Percentiles rank a stretch among this genome's conserved stretches.
phyloP scores from a whole-genome alignment of 805 yeast species.

The Citeromyces nyonsensis region DNA sequence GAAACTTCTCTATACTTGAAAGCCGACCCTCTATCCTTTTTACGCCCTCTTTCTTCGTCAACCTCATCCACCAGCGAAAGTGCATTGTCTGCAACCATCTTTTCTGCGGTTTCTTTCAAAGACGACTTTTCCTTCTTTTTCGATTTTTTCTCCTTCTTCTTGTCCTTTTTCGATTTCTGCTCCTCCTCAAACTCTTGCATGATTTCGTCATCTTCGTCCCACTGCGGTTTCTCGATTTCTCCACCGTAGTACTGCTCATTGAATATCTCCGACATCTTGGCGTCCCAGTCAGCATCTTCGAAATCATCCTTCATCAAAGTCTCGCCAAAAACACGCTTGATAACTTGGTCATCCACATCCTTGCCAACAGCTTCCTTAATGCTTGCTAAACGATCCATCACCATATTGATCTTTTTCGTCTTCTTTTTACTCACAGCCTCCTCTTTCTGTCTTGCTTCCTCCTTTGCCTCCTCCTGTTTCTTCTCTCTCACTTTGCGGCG shows the following conservation, averaged over 20 bases:
- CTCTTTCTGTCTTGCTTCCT: conserved; percentile 38
- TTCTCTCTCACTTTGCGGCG: conserved; percentile 76
- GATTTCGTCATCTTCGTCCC: conserved; percentile 46
- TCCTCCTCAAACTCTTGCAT: conserved; percentile 27
- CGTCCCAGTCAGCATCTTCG: conserved; percentile 85
- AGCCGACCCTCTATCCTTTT: conserved; percentile 27
- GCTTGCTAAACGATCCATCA: conserved; percentile 53
- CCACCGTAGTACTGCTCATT: conserved; percentile 70
- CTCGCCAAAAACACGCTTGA: conserved; percentile 55
- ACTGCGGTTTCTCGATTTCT: conserved; percentile 37
- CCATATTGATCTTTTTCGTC: conserved; percentile 59
- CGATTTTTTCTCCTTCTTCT: conserved; percentile 25
- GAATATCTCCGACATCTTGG: conserved; percentile 69
- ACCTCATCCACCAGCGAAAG: conserved; percentile 53
- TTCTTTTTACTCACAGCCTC: conserved; percentile 56
- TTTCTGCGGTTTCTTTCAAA: conserved; percentile 54
- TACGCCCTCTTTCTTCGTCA: conserved; percentile 48
- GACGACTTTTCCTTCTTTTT: conserved; percentile 41
- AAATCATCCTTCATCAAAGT: conserved; percentile 76
- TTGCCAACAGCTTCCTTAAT: conserved; percentile 58
- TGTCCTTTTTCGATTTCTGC: conserved; percentile 12
- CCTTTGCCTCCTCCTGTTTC: conserved; percentile 35
- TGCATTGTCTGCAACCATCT: conserved; percentile 63
- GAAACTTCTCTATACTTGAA: conserved; percentile 91
- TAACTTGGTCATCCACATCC: conserved; percentile 39